Evolutionary conservation across 2,329 filamentous ascomycete genomes (phyloP), one percentile per base, ranked within the genome.

Genomic region (Teratosphaeria nubilosa): DNA sequence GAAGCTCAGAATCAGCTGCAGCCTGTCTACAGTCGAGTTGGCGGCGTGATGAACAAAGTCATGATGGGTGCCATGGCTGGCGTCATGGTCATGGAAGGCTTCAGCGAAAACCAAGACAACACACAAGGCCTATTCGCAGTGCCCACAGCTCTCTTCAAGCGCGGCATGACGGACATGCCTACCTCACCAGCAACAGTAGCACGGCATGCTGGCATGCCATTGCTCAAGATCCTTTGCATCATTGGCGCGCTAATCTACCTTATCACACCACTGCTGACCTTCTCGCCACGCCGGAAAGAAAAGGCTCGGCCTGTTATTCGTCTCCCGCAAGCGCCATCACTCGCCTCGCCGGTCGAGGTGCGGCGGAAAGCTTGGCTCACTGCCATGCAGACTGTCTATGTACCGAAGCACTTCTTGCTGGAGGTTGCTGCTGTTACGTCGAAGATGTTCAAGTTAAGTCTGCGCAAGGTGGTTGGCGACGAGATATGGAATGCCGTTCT

Each of bases 1-100:
- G 68, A 72, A 41, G 69, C 70, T 13, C 69, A 70, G 58, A 70
- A 68, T 30, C 68, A 70, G 54, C 64, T 60, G 16, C 59, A 77
- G 77, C 63, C 69, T 65, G 59, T 60, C 52, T 68, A 69, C 71
- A 63, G 71, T 72, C 57, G 73, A 75, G 59, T 74, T 51, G 75
- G 76, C 16, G 79, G 80, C 37, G 77, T 80, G 64, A 74, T 84
- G 66, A 82, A 81, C 68, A 95, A 95, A 75, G 80, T 96, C 64
- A 94, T 96, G 89, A 85, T 96, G 5, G 92, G 92, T 50, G 92
- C 91, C 20, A 81, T 97, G 59, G 92, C 91, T 25, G 91, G 90
- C 14, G 78, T 97, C 20, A 96, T 97, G 91, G 81, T 96, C 34
- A 76, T 96, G 65, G 91, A 96, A 74, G 90, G 90, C 1, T 79